Evolutionary conservation across 495 filamentous ascomycete species (phyloP).

Genomic region (Cercophora samala): DNA sequence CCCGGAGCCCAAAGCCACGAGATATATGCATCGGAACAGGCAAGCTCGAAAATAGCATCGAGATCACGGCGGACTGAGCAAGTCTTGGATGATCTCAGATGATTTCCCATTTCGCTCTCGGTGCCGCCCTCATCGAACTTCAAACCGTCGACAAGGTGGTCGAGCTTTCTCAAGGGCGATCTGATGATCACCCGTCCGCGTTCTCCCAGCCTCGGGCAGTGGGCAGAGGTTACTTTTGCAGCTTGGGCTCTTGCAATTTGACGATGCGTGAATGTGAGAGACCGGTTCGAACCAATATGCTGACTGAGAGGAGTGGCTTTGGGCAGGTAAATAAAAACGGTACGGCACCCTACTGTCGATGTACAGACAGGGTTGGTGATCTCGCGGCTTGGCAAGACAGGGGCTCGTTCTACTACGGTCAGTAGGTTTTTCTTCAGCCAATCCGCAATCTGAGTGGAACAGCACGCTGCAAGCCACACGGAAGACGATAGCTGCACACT

Average conservation of each 20-base stretch:
- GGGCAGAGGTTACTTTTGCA: not conserved
- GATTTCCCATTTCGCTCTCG: not conserved
- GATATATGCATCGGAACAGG: not conserved
- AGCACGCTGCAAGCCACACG: conserved; percentile 23
- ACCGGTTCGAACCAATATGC: conserved; percentile 11
- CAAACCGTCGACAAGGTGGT: not conserved
- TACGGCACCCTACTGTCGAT: conserved; percentile 11
- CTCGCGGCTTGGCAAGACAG: conserved; percentile 32
- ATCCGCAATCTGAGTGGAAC: conserved; percentile 27
- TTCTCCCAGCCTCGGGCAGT: not conserved
- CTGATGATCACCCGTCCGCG: not conserved
- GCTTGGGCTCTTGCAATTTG: too few relatives aligned
- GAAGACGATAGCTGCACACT: conserved; percentile 13
- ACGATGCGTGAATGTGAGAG: not conserved
- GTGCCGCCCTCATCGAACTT: not conserved
- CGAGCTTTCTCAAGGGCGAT: not conserved
- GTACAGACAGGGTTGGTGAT: conserved; percentile 30
- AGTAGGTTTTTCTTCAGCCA: conserved; percentile 26
- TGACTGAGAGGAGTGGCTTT: conserved; percentile 19
- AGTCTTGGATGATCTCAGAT: not conserved
- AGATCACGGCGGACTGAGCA: not conserved
- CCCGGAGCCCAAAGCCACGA: not conserved
- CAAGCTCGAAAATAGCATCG: not conserved
- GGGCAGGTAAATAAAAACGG: conserved; percentile 19
- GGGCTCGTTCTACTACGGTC: conserved; percentile 29